A percentile compares a stretch with the other conserved stretches of the same genome.
These are phyloP conservation scores for Boletus eberwhitei DNA, from an alignment of 768 basidiomycete genomes.

Conservation along the genomic window DNA sequence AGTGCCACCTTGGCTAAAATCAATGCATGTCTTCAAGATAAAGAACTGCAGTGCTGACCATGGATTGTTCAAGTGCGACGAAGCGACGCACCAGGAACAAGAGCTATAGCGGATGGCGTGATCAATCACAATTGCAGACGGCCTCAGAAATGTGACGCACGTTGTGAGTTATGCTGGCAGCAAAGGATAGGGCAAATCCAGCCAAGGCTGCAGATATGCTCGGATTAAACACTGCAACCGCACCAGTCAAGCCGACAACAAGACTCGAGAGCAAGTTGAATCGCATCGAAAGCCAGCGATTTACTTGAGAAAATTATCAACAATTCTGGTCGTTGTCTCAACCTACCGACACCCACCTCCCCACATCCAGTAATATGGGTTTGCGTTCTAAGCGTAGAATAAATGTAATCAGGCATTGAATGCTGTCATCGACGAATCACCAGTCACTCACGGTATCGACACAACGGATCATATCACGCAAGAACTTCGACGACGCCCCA, in stretches of 20 bases:
- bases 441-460: constrained; percentile 65
- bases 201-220: constrained; percentile 76
- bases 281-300: constrained; percentile 86
- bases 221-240: constrained; percentile 64
- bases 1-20: constrained; percentile 58
- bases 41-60: constrained; percentile 48
- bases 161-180: constrained; percentile 70
- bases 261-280: constrained; percentile 78
- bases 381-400: constrained; percentile 42
- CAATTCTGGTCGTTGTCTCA: not conserved
- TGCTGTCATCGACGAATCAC: constrained; percentile 20
- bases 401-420: constrained; percentile 1
- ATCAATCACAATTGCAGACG: constrained; percentile 15
- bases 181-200: constrained; percentile 85
- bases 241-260: constrained; percentile 69
- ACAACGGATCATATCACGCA: constrained; percentile 78
- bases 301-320: constrained; percentile 47
- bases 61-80: constrained; percentile 86
- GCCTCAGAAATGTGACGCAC: constrained; percentile 28
- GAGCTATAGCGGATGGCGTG: constrained; percentile 34
- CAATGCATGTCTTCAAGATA: not conserved
- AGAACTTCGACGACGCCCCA: constrained; percentile 82
- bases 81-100: constrained; percentile 76
- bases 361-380: constrained; percentile 91
- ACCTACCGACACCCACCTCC: constrained; percentile 46